Evolutionary conservation across 2,329 filamentous ascomycete species (phyloP).

Genomic region (Penicillium sp.): DNA sequence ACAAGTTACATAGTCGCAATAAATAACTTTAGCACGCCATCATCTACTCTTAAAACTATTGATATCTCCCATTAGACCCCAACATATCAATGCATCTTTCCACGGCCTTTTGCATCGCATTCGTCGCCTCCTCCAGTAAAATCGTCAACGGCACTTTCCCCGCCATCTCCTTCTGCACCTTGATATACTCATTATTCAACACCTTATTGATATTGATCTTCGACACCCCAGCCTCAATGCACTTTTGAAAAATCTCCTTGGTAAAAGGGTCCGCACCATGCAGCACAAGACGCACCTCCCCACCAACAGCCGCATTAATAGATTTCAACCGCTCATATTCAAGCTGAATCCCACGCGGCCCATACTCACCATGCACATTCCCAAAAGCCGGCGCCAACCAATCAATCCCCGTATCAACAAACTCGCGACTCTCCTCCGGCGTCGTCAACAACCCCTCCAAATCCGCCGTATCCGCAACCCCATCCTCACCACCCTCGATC

Average conservation of each 20-base stretch:
- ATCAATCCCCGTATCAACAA: constrained; percentile 65
- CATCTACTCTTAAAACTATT: constrained; percentile 2
- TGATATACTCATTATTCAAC: constrained; percentile 49
- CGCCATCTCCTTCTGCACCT: constrained; percentile 46
- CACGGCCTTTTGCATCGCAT: constrained; percentile 51
- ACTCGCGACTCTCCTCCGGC: constrained; percentile 62
- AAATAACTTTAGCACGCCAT: not conserved
- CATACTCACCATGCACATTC: constrained; percentile 70
- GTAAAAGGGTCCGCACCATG: constrained; percentile 56
- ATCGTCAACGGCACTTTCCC: constrained; percentile 49
- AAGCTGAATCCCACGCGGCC: constrained; percentile 56
- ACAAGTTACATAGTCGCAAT: constrained; percentile 7
- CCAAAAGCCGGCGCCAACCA: constrained; percentile 70
- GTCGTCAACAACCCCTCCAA: constrained; percentile 61
- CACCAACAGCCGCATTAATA: constrained; percentile 47
- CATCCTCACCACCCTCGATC: constrained; percentile 69
- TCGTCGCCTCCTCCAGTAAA: constrained; percentile 51
- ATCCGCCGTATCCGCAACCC: constrained; percentile 61
- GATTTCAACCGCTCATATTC: constrained; percentile 53
- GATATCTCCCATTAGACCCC: constrained; percentile 36
- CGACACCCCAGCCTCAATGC: constrained; percentile 51
- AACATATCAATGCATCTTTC: constrained; percentile 53
- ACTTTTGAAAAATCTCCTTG: constrained; percentile 50
- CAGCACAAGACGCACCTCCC: constrained; percentile 49
- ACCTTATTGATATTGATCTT: constrained; percentile 58